Base-by-base conservation (phyloP, 371 early-diverging fungal species). In the Actinomucor elegans region DNA sequence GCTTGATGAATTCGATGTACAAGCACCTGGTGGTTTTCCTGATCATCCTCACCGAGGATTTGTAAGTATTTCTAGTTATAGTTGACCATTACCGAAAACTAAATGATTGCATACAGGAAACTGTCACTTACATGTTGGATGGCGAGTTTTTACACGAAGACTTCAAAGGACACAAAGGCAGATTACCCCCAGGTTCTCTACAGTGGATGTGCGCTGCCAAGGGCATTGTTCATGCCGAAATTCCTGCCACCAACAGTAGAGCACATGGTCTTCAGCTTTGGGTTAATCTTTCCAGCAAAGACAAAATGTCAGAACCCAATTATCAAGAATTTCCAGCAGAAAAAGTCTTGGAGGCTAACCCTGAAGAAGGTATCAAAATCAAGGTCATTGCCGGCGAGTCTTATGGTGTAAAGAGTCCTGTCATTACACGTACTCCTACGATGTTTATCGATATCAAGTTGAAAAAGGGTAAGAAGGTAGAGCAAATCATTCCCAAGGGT, bases 151-250 rank as follows among this genome's bases (percentile, higher is more conserved):
- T 81, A 59, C 92, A 93, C 57, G 90, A 89, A 69, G 94, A 93
- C 71, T 90, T 89, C 63, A 77, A 84, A 18, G 92, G 90, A 5
- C 87, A 91, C 66, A 80, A 79, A 23, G 91, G 91, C 3, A 64
- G 69, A 9, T 78, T 92, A 23, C 79, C 79, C 14, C 80, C 90
- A 0, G 92, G 94, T 24, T 88, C 87, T 57, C 45, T 65, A 24
- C 90, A 89, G 65, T 89, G 86, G 84, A 89, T 89, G 89, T 86
- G 88, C 6, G 91, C 90, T 1, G 89, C 83, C 5, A 67, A 73
- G 34, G 94, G 94, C 34, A 88, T 94, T 38, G 76, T 92, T 7
- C 92, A 92, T 59, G 81, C 87, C 37, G 92, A 91, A 56, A 87
- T 89, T 69, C 91, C 89, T 5, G 71, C 71, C 7, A 76, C n/a